Evolutionary conservation across 2,329 filamentous ascomycete species (phyloP), one percentile per base, ranked within the genome.

Genomic region (Pseudopyricularia javanii): DNA sequence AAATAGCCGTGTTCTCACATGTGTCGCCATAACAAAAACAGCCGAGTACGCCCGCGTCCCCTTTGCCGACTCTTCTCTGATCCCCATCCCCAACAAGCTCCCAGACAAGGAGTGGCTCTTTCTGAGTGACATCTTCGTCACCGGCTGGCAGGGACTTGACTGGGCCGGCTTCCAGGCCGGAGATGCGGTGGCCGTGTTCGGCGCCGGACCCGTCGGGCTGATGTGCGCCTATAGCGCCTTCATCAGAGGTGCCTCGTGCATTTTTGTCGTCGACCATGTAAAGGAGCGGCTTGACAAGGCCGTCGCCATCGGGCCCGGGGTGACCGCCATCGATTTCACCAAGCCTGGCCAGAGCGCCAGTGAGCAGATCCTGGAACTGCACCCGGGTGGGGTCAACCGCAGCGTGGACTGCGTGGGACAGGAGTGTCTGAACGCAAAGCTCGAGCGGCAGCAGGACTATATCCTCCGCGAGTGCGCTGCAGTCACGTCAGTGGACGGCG

Each of bases 91-190:
- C 24, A 50, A 56, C 30, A 56, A 47, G 17, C 47, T 48, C 22
- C 35, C 55, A 1, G 58, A 60, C 54, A 51, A 53, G 24, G 55
- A 66, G 49, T 64, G 61, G 30, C 48, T 66, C 2, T 55, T 61
- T 12, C 14, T 66, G 4, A 58, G 61, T 3, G 68, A 71, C 53
- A 68, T 71, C 47, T 69, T 70, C 55, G 56, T 62, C 14, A 70
- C 68, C 0, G 68, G 61, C 6, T 73, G 69, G 69, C 56, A 60
- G 45, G 66, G 62, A 2, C 54, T 72, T 6, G 59, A 61, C 15
- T 62, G 62, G 54, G 61, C 67, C 8, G 67, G 67, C 9, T 72
- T 71, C 57, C 50, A 66, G 53, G 57, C 69, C 0, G 70, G 70
- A 12, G 59, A 63, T 51, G 49, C 53, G 15, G 56, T 63, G 1